Percentiles rank a stretch among this genome's conserved stretches.
Conservation (phyloP, 148 eudicot species). For the Vaccinium macrocarpon region DNA sequence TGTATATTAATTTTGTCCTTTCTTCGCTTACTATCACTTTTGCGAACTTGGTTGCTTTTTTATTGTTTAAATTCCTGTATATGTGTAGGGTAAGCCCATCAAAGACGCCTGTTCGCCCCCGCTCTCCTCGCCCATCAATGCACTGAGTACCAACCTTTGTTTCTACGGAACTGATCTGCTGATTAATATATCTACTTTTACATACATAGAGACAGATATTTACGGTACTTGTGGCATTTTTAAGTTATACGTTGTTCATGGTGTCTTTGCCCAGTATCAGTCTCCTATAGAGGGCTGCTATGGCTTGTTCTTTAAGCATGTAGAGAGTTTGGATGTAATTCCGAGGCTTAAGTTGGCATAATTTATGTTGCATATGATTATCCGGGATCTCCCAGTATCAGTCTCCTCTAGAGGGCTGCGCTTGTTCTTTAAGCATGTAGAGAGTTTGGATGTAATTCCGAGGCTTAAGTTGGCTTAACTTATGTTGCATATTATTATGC, state of each 20-base stretch:
- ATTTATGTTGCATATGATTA: conserved; percentile 9
- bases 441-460: conserved; percentile 19
- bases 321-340: conserved; percentile 24
- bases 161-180: conserved; percentile 20
- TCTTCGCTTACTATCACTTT: not conserved
- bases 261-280: conserved; percentile 25
- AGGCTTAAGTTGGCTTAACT: conserved; percentile 17
- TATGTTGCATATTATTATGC: conserved; percentile 16
- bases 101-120: conserved; percentile 85
- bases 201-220: conserved; percentile 19
- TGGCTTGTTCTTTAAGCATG: conserved; percentile 16
- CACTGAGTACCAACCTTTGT: conserved; percentile 28
- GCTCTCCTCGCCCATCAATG: conserved; percentile 43
- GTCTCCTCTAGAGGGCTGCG: conserved; percentile 12
- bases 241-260: conserved; percentile 1
- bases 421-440: conserved; percentile 22
- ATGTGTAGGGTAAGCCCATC: conserved; percentile 83
- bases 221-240: conserved; percentile 29
- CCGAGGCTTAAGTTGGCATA: conserved; percentile 14
- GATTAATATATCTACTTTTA: conserved; percentile 16
- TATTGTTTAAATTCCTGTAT: not conserved
- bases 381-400: conserved; percentile 21
- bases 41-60: not conserved
- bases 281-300: conserved; percentile 9
- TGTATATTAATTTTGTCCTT: no score